Evolutionary conservation across 768 basidiomycete species (phyloP), one percentile per base, ranked within the genome.

Genomic region (Rhizopogon roseolus): DNA sequence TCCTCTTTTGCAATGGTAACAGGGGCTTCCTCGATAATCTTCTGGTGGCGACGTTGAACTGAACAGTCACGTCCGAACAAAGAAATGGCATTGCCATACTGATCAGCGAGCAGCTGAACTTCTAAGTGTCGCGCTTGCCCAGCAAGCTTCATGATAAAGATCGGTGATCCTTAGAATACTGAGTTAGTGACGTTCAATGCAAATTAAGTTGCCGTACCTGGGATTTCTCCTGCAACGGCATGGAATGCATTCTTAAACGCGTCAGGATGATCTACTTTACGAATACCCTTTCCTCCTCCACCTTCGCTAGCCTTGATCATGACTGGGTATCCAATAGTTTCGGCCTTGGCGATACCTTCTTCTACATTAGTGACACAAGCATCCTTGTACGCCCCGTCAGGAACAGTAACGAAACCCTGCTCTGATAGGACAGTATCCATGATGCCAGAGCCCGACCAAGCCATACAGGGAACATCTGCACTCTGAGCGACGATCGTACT

Each of bases 281-380:
- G 80, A 55, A 99, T 99, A 73, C 97, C 97, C 71, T 99, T 99
- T 55, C 97, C 97, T 71, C 97, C 97, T 61, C 97, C 97, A 60
- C 97, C 97, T 71, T 99, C 97, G 59, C 90, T 93, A 5, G 97
- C 97, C 77, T 99, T 99, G 76, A 99, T 98, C 97, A 99, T 99
- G 58, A 99, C 85, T 0, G 97, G 97, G 80, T 82, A 98, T 10
- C 96, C 95, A 49, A 99, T 97, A 66, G 84, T 73, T 67, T 93
- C 86, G 0, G 96, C 91, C 64, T 79, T 84, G 57, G 75, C 71
- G 54, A 98, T 67, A 19, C 97, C 97, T 58, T 97, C 86, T 67
- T 93, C 93, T 41, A 94, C 92, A 40, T 73, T 81, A 44, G 81
- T 86, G 6, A 98, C 88, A 65, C 97, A 99, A 11, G 97, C 97